These are phyloP conservation scores for Aspergillus sp. DNA, from an alignment of 2,329 filamentous ascomycete genomes.

Conservation along the genomic window DNA sequence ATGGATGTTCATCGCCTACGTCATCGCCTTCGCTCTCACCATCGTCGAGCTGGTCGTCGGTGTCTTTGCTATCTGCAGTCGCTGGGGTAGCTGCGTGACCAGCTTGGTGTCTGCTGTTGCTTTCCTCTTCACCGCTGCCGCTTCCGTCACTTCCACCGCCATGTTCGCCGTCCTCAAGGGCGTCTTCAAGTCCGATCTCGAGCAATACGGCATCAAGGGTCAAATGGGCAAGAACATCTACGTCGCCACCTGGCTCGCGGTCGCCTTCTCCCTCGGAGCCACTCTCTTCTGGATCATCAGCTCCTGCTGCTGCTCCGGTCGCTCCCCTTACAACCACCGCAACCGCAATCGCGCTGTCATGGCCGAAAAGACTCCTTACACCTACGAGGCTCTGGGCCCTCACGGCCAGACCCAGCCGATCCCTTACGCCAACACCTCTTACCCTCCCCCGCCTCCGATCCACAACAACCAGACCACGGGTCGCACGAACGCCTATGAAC, in stretches of 20 bases:
- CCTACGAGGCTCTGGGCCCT: constrained; percentile 57
- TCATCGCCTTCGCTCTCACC: constrained; percentile 71
- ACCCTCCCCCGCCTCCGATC: constrained; percentile 30
- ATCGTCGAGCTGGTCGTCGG: constrained; percentile 73
- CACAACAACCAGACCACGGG: constrained; percentile 28
- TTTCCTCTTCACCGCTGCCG: constrained; percentile 61
- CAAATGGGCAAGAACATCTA: constrained; percentile 70
- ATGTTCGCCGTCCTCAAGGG: constrained; percentile 71
- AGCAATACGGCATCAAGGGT: constrained; percentile 70
- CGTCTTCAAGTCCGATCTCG: constrained; percentile 66
- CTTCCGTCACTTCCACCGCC: constrained; percentile 73
- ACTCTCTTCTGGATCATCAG: constrained; percentile 89
- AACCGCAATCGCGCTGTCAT: constrained; percentile 46
- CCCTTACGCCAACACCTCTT: constrained; percentile 28
- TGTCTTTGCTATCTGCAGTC: constrained; percentile 79
- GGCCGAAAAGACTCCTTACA: constrained; percentile 63
- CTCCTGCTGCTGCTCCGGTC: constrained; percentile 86
- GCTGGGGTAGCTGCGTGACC: constrained; percentile 78
- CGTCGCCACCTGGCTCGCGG: constrained; percentile 74
- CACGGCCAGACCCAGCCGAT: constrained; percentile 25
- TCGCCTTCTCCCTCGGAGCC: constrained; percentile 72
- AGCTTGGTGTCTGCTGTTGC: constrained; percentile 71
- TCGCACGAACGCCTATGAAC: constrained; percentile 38
- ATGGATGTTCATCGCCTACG: constrained; percentile 82
- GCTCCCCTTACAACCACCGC: constrained; percentile 51